Conservation (phyloP, 208 protist species). For the Leishmania martiniquensis region DNA sequence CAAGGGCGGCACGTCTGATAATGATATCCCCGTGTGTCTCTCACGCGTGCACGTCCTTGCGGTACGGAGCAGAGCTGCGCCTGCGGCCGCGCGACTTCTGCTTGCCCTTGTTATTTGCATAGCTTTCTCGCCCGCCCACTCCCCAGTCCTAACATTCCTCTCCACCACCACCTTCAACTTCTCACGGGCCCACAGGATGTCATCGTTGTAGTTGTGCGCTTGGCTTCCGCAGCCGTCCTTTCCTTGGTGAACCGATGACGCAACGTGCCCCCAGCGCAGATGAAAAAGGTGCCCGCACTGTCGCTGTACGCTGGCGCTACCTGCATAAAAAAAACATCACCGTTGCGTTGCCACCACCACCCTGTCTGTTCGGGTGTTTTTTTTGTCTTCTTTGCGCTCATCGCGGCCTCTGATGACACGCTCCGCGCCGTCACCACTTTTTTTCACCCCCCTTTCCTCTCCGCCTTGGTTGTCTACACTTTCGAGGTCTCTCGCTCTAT, state of each 20-base stretch:
- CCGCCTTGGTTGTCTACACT: no score
- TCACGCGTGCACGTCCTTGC: background rate
- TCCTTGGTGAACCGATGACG: background rate
- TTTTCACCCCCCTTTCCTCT: no score
- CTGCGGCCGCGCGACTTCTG: background rate
- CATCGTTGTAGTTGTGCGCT: background rate
- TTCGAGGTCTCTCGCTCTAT: no score
- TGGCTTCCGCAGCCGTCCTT: background rate
- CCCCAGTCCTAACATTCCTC: background rate
- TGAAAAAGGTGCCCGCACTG: background rate
- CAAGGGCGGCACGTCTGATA: background rate
- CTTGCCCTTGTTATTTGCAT: background rate
- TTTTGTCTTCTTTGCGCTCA: no score
- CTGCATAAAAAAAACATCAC: background rate
- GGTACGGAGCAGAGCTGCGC: background rate
- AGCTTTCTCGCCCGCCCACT: background rate
- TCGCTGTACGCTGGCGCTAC: background rate
- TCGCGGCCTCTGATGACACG: no score
- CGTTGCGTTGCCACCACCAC: background rate
- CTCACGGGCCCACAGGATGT: background rate
- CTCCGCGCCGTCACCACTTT: no score
- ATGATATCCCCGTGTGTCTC: background rate
- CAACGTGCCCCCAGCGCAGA: background rate
- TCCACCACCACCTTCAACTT: background rate
- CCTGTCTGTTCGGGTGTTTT: no score